A percentile compares a stretch with the other conserved stretches of the same genome.
These are phyloP conservation scores for Mycosphaerella sp. DNA, from an alignment of 2,329 filamentous ascomycete species.

Conservation along the genomic window DNA sequence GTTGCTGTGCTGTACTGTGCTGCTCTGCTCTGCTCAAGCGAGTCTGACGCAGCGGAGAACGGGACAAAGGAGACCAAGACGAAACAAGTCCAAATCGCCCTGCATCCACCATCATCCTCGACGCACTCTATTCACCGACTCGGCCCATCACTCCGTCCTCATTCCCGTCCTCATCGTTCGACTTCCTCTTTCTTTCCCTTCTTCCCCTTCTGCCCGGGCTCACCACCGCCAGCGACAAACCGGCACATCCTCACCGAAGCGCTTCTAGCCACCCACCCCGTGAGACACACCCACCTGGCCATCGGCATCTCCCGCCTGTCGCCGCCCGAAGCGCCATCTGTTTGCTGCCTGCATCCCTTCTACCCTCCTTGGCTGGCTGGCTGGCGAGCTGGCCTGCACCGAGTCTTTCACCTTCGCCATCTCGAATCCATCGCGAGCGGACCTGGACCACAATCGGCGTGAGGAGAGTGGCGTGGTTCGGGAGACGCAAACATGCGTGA, in stretches of 20 bases:
- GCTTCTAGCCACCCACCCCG: background rate
- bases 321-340: conserved; percentile 7
- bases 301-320: conserved; percentile 5
- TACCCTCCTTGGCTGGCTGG: too few relatives aligned
- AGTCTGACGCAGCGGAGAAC: background rate
- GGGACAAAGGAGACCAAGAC: background rate
- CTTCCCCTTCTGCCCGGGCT: background rate
- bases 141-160: background rate
- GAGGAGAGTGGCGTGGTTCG: conserved; percentile 8
- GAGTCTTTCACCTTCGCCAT: conserved; percentile 12
- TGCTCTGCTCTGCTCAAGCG: too few relatives aligned
- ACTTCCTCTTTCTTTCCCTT: too few relatives aligned
- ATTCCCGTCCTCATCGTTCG: too few relatives aligned
- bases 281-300: background rate
- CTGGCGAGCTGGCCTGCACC: background rate
- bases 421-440: background rate
- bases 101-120: background rate
- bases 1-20: background rate
- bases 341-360: background rate
- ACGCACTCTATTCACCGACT: background rate
- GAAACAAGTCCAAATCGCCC: background rate
- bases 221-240: background rate
- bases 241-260: background rate
- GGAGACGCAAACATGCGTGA: conserved; percentile 74
- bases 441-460: conserved; percentile 3